Base-by-base conservation (phyloP, 495 filamentous ascomycete genomes). In the Penicillium pulvis region DNA sequence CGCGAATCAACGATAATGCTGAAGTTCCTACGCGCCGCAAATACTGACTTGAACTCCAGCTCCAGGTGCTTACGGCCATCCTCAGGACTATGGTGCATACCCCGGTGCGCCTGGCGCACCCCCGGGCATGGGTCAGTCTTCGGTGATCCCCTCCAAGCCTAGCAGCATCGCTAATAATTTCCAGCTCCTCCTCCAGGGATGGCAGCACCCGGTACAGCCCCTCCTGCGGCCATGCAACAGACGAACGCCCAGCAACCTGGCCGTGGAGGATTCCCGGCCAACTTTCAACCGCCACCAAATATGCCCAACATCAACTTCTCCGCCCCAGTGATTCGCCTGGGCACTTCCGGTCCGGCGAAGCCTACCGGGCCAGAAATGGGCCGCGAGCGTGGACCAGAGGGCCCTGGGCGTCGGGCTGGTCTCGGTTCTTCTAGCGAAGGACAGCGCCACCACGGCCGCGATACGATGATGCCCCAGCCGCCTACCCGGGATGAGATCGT, bases 221-320 rank as follows among this genome's bases (percentile, higher is more conserved):
- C 88, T 60, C 86, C 90, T 58, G 90, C 91, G 57, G 90, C 90
- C 72, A 86, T 95, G 72, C 87, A 90, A 66, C 89, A 88, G 76
- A 78, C 84, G 55, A 90, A 83, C 72, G 73, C 75, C 67, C 75
- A 82, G 59, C 87, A 88, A 79, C 71, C 79, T 28, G 87, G 86
- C 72, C 86, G 90, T 63, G 87, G 83, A 59, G 88, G 88, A 61
- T 87, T 95, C 61, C 90, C 90, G 55, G 78, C 88, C 31, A 89
- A 87, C 70, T 97, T 97, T 71, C 92, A 96, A 79, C 85, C 91
- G 23, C 93, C 93, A 23, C 78, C 91, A 44, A 96, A 94, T 68
- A 88, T 97, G 81, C 92, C 94, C 9, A 94, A 96, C 72, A 97
- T 98, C 77, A 97, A 99, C 76, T 96, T 97, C 75, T 94, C 89